phyloP scores from a whole-genome alignment of 805 yeast species.

The Metschnikowia reukaufii region DNA sequence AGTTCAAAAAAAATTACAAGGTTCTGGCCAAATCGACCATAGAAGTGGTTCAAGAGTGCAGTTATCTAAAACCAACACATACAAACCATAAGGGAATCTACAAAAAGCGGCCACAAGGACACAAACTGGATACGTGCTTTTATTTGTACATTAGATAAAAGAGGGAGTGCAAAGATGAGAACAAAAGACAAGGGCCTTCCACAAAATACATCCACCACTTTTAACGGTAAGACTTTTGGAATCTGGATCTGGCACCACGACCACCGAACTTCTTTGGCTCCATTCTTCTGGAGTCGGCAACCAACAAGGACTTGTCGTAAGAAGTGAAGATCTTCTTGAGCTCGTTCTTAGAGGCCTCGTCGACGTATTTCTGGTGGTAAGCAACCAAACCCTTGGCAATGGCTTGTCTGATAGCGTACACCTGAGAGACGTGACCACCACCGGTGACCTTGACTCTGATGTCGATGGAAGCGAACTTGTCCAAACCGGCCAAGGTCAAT shows the following conservation, averaged over 20 bases:
- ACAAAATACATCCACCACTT: slow-evolving; percentile 14
- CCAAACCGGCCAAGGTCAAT: slow-evolving; percentile 95
- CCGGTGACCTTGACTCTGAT: slow-evolving; percentile 99
- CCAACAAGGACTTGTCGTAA: slow-evolving; percentile 99
- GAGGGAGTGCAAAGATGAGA: slow-evolving; percentile 17
- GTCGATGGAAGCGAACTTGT: slow-evolving; percentile 97
- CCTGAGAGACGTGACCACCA: slow-evolving; percentile 99
- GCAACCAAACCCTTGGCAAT: slow-evolving; percentile 99
- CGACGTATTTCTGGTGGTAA: slow-evolving; percentile 98
- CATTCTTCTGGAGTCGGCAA: slow-evolving; percentile 99
- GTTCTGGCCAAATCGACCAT: too few species aligned
- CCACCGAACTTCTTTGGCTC: slow-evolving; percentile 99
- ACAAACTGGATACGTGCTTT: slow-evolving; percentile 14
- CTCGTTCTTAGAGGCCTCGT: slow-evolving; percentile 99
- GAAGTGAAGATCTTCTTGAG: slow-evolving; percentile 96
- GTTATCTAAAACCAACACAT: too few species aligned
- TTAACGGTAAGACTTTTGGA: slow-evolving; percentile 99
- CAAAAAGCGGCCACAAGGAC: neutral
- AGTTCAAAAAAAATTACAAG: too few species aligned
- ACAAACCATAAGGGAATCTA: too few species aligned
- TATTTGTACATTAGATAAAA: slow-evolving; percentile 24
- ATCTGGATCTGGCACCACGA: slow-evolving; percentile 99
- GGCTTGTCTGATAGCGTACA: slow-evolving; percentile 99
- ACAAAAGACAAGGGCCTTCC: slow-evolving; percentile 1
- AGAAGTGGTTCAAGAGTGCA: too few species aligned